Evolutionary conservation across 305 asterid species (phyloP).

Genomic region (Fraxinus platypoda): DNA sequence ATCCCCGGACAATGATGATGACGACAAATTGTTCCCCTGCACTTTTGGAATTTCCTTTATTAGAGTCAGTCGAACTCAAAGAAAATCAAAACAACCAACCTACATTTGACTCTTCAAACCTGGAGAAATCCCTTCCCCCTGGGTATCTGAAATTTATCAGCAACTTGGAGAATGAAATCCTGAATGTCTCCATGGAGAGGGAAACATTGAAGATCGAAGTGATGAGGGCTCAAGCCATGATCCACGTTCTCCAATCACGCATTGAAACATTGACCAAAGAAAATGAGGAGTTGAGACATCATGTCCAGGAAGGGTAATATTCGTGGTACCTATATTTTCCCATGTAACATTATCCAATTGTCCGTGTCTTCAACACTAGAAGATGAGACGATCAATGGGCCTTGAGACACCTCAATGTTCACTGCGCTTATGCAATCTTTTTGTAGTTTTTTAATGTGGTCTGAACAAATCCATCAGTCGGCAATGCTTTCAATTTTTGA

Average conservation of each 20-base stretch:
- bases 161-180: constrained; percentile 79
- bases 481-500: neutral
- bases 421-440: constrained; percentile 24
- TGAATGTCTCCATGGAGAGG: constrained; percentile 80
- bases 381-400: constrained; percentile 20
- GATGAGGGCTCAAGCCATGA: constrained; percentile 96
- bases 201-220: constrained; percentile 83
- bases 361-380: neutral
- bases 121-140: constrained; percentile 89
- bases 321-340: constrained; percentile 14
- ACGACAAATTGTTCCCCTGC: constrained; percentile 51
- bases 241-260: constrained; percentile 76
- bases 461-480: constrained; percentile 4
- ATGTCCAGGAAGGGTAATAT: constrained; percentile 32
- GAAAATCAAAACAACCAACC: constrained; percentile 40
- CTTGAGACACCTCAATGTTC: constrained; percentile 28
- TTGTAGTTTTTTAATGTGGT: constrained; percentile 17
- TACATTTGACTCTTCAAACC: constrained; percentile 74
- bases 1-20: constrained; percentile 52
- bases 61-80: constrained; percentile 39
- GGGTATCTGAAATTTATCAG: constrained; percentile 82
- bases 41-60: constrained; percentile 58
- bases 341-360: constrained; percentile 23
- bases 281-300: constrained; percentile 55
- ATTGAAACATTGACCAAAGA: constrained; percentile 56